These are phyloP conservation scores for Arthrobotrys sinensis DNA, from an alignment of 2,329 filamentous ascomycete species.

Conservation along the genomic window DNA sequence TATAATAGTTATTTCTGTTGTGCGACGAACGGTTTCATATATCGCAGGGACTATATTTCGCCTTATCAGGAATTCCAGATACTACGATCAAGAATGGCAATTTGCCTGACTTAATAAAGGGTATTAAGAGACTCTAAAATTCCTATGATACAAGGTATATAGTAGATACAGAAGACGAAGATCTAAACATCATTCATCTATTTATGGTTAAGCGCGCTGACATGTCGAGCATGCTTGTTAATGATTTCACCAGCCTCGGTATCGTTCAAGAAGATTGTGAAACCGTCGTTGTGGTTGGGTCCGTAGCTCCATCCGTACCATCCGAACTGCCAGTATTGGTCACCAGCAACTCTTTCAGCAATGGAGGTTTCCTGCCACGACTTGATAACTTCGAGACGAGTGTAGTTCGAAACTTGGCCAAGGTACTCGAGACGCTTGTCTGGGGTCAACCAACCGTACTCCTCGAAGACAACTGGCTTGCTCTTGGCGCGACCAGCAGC, in stretches of 20 bases:
- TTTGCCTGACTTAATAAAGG: not conserved
- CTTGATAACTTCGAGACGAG: slow-evolving; percentile 69
- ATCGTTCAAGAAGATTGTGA: slow-evolving; percentile 73
- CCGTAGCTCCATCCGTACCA: slow-evolving; percentile 72
- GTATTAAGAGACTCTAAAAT: slow-evolving; percentile 43
- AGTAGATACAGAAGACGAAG: slow-evolving; percentile 28
- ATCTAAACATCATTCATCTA: slow-evolving; percentile 26
- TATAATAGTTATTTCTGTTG: no score
- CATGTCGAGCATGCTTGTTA: slow-evolving; percentile 69
- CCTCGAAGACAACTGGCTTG: slow-evolving; percentile 74
- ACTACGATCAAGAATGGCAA: not conserved
- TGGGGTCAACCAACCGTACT: slow-evolving; percentile 73
- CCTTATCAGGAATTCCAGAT: not conserved
- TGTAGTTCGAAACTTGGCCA: slow-evolving; percentile 69
- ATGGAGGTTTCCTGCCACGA: slow-evolving; percentile 72
- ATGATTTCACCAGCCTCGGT: slow-evolving; percentile 69
- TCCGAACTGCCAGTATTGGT: slow-evolving; percentile 74
- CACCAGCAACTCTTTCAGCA: slow-evolving; percentile 70
- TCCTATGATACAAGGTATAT: slow-evolving; percentile 53
- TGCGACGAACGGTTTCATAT: not conserved
- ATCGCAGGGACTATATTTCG: not conserved
- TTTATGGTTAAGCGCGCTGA: slow-evolving; percentile 66
- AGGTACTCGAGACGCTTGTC: slow-evolving; percentile 70
- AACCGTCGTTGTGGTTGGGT: slow-evolving; percentile 73
- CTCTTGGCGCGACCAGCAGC: slow-evolving; percentile 68